A percentile compares a stretch with the other conserved stretches of the same genome.
Evolutionary conservation across 805 yeast genomes (phyloP).

Genomic region (Kockiozyma suomiensis): DNA sequence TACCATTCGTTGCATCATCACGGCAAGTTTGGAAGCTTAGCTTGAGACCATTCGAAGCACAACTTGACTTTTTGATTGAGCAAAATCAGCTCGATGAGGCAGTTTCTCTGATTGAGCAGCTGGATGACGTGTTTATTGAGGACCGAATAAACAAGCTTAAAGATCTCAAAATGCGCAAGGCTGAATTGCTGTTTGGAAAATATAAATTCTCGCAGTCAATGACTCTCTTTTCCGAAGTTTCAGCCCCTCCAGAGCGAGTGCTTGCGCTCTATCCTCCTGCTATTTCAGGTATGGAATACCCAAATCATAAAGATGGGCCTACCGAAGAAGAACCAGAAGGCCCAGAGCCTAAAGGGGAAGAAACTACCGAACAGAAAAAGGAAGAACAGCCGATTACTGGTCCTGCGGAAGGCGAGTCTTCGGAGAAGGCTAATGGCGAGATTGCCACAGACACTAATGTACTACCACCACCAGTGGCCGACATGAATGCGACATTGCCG

Average conservation of each 20-base stretch:
- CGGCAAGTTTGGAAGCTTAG: constrained; percentile 39
- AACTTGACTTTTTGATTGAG: constrained; percentile 42
- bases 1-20: constrained; percentile 41
- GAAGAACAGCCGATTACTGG: not conserved
- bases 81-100: constrained; percentile 48
- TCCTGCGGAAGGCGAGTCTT: not conserved
- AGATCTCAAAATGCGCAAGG: constrained; percentile 50
- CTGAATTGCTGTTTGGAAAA: constrained; percentile 41
- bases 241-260: constrained; percentile 63
- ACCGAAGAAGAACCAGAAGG: not conserved
- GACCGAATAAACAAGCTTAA: constrained; percentile 46
- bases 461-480: not conserved
- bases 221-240: constrained; percentile 52
- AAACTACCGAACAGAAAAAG: not conserved
- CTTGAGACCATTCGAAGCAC: constrained; percentile 42
- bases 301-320: not conserved
- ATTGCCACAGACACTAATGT: not conserved
- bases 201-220: constrained; percentile 46
- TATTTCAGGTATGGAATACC: constrained; percentile 35
- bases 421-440: no score
- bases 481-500: not conserved
- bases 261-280: constrained; percentile 51
- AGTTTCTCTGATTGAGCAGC: constrained; percentile 47
- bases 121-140: constrained; percentile 39
- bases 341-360: not conserved